Evolutionary conservation across 73 alveolate species (phyloP), one percentile per base, ranked within the genome.

Genomic region (Blepharisma stoltei): DNA sequence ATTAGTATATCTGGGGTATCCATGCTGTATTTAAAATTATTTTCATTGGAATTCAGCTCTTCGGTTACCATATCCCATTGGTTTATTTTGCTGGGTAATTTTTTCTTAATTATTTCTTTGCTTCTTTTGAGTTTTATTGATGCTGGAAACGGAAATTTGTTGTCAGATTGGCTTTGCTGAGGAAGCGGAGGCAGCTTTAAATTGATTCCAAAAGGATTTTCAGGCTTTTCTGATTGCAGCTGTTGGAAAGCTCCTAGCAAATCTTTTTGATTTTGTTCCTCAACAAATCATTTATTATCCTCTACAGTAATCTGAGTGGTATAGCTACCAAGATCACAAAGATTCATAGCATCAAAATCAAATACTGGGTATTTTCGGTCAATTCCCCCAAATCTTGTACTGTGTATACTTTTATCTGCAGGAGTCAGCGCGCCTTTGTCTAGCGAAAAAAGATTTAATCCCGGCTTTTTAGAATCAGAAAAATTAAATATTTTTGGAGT

Each of bases 141-240:
- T 0, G 46, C 14, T 20, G 73, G 73, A 60, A 60, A 60, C 18
- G 73, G 73, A 25, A 60, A 60, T 14, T 60, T 38, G 23, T 8
- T 25, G 2, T 18, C 65, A 50, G 65, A 50, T 1, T 1, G n/a
- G 65, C 2, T 50, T 60, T 60, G 14, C 2, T 1, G 14, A 8
- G 14, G 46, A 8, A 60, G 23, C 2, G 73, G 73, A 18, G 73
- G 73, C 6, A 60, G 49, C 23, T 60, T 60, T 25, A 60, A 60
- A 60, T 11, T 14, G 14, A 60, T 60, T 2, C 45, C 45, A 5
- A 60, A 60, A 60, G 73, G 73, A 60, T 60, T 60, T 38, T 14
- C 18, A n/a, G 38, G 38, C 18, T 60, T 38, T 60, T 60, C 46
- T 60, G 46, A 8, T 25, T 60, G 73, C 2, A 60, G 1, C 2